These are phyloP conservation scores for Tephrocybe sp. DNA, from an alignment of 768 basidiomycete species.

Conservation along the genomic window DNA sequence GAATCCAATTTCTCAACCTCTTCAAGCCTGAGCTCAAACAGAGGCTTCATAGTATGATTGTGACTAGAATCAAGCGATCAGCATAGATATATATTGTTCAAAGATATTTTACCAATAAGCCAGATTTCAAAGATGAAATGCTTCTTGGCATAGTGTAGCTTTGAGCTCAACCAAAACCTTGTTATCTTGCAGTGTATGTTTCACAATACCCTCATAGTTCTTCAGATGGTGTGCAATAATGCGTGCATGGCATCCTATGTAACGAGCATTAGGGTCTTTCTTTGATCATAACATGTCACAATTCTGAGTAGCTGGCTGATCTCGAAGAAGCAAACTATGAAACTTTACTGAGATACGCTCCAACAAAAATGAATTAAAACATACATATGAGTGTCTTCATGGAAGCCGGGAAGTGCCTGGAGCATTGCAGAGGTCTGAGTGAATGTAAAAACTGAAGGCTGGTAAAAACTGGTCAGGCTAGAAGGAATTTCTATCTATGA, in stretches of 20 bases:
- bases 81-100: not conserved
- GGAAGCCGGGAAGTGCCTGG: too few species aligned
- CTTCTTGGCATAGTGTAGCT: conserved; percentile 3
- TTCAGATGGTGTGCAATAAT: not conserved
- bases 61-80: conserved; percentile 1
- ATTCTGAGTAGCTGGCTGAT: not conserved
- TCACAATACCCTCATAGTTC: conserved; percentile 5
- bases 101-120: not conserved
- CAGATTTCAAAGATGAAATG: not conserved
- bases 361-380: too few species aligned
- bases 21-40: not conserved
- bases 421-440: too few species aligned
- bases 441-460: too few species aligned
- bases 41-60: not conserved
- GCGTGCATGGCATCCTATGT: conserved; percentile 5
- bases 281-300: not conserved
- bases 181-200: not conserved
- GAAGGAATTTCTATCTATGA: too few species aligned
- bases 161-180: conserved; percentile 3
- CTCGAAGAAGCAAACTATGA: not conserved
- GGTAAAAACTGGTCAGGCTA: too few species aligned
- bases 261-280: not conserved
- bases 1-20: not conserved
- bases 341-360: conserved; percentile 3
- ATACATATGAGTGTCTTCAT: too few species aligned